phyloP scores from a whole-genome alignment of 169 alveolate species.

The Plasmodium fragile region DNA sequence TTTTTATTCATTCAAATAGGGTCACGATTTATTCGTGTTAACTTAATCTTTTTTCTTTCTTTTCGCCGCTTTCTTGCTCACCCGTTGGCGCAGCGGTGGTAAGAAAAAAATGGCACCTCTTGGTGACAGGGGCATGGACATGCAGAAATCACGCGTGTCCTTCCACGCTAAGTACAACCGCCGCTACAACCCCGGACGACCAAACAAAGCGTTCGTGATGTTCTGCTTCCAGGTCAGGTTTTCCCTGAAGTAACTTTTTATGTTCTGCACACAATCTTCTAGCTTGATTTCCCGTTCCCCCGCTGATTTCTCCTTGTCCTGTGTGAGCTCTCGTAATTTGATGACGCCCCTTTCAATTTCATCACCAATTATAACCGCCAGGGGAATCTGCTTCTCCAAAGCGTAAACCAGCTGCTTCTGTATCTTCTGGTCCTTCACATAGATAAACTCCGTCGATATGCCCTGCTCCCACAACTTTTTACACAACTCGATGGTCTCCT shows the following conservation, averaged over 20 bases:
- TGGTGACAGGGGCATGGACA: background rate
- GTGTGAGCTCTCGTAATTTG: slow-evolving; percentile 60
- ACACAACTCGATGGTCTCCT: slow-evolving; percentile 81
- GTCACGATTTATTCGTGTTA: background rate
- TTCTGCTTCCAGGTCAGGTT: slow-evolving; percentile 50
- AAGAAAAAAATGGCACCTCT: background rate
- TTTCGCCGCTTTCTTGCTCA: background rate
- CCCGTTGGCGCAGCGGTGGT: background rate
- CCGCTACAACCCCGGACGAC: background rate
- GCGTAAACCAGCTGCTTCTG: slow-evolving; percentile 91
- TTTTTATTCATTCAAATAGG: background rate
- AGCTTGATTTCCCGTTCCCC: slow-evolving; percentile 63
- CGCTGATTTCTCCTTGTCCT: slow-evolving; percentile 45
- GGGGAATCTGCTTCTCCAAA: slow-evolving; percentile 82
- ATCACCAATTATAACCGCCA: slow-evolving; percentile 76
- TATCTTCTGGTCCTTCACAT: slow-evolving; percentile 79
- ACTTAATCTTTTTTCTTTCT: background rate
- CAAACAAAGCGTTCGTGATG: slow-evolving; percentile 30
- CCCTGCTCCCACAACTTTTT: slow-evolving; percentile 81
- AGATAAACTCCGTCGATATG: slow-evolving; percentile 80
- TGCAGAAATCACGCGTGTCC: background rate
- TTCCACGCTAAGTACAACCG: background rate
- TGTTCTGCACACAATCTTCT: slow-evolving; percentile 38
- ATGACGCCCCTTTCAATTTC: slow-evolving; percentile 71
- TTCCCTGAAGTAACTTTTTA: slow-evolving; percentile 38